Base-by-base conservation (phyloP, 2,329 filamentous ascomycete genomes). In the Xylariaceae sp. region DNA sequence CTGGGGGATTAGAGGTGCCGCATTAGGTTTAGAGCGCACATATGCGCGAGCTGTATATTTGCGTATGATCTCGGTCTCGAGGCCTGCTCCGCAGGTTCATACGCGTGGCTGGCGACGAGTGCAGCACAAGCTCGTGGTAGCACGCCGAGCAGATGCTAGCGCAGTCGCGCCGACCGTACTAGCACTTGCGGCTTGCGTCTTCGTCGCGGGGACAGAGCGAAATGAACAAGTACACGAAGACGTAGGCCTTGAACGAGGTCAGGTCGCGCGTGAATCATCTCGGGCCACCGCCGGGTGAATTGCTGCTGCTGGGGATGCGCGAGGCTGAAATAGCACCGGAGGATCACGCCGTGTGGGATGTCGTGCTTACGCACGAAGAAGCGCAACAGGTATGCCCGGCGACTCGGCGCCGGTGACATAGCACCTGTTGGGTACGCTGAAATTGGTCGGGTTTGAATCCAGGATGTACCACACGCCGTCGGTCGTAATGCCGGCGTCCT, bases 1-100 rank as follows among this genome's bases (percentile, higher is more conserved):
- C 57, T 0, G 68, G 62, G 32, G 67, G 60, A 0, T 48, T 59
- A 3, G 62, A 50, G 5, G 48, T 71, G 44, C 72, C 72, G 2
- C 72, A 71, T 20, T 70, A 61, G 1, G 51, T 54, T 57, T 73
- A 75, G 0, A 74, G 47, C 0, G 56, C 46, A 6, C 74, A 70
- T 69, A 77, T 75, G 10, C 73, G 73, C 20, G 67, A 63, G 4
- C 71, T 74, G 54, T 73, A 76, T 43, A 75, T 44, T 75, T 73
- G 58, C 74, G 76, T 65, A 75, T 71, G 2, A 61, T 57, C 50
- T 55, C 54, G 1, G 48, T 49, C 12, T 64, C 44, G 57, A 1
- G 54, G 32, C 2, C 54, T 47, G 4, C 70, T 67, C 1, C 60
- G 61, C 16, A 74, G 58, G 1, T 61, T 59, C 65, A 74, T 75